A percentile compares a stretch with the other conserved stretches of the same genome.
These are phyloP conservation scores for Volvox reticuliferus DNA, from an alignment of 139 green algal species.

Conservation along the genomic window DNA sequence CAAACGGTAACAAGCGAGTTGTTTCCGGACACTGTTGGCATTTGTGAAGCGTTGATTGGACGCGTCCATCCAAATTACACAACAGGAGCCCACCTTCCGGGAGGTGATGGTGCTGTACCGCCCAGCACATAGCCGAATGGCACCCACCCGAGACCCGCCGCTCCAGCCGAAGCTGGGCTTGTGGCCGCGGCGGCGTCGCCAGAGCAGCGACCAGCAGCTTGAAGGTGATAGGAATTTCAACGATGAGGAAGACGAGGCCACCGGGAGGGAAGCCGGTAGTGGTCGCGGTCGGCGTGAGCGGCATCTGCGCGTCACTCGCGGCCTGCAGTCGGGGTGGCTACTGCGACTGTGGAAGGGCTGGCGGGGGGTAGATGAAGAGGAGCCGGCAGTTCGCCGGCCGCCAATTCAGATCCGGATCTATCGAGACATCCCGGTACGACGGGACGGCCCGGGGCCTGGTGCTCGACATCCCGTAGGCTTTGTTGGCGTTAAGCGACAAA, in stretches of 20 bases:
- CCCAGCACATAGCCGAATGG: conserved; percentile 12
- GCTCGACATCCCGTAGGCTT: no score
- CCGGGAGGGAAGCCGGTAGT: not conserved
- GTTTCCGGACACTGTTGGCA: no score
- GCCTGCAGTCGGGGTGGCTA: conserved; percentile 34
- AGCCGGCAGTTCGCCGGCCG: conserved; percentile 17
- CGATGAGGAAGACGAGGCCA: not conserved
- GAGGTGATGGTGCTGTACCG: conserved; percentile 49
- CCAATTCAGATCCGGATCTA: conserved; percentile 55
- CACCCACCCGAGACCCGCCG: not conserved
- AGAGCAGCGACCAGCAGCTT: not conserved
- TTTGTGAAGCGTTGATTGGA: no score
- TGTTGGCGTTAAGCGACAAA: no score
- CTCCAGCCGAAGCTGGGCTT: not conserved
- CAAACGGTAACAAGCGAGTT: no score
- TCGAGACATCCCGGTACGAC: conserved; percentile 46
- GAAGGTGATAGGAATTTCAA: not conserved
- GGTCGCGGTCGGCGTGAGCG: not conserved
- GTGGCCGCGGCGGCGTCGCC: not conserved
- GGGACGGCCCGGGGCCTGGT: not conserved
- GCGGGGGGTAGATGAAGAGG: not conserved
- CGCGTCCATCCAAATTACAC: no score
- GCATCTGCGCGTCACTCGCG: not conserved
- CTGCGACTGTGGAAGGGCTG: not conserved
- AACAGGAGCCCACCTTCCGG: conserved; percentile 42